Evolutionary conservation across 352 stramenopile species (phyloP).

Genomic region (Hyaloperonospora brassicae): DNA sequence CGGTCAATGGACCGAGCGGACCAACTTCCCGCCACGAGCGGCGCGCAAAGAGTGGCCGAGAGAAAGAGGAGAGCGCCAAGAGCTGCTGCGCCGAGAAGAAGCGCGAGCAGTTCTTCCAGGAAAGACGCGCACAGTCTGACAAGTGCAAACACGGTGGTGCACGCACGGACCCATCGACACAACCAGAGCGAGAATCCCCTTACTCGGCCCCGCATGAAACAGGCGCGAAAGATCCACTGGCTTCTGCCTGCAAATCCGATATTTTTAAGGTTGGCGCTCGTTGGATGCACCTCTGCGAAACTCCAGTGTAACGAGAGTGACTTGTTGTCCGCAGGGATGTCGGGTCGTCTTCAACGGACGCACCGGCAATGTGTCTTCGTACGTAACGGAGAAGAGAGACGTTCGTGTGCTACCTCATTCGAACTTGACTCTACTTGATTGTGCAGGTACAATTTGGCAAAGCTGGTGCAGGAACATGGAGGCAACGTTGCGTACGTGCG

Average conservation of each 20-base stretch:
- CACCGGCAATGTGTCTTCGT: constrained; percentile 79
- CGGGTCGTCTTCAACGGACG: constrained; percentile 74
- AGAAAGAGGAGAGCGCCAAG: constrained; percentile 21
- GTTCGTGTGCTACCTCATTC: not conserved
- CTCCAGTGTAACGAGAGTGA: constrained; percentile 1
- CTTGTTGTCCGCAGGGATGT: constrained; percentile 39
- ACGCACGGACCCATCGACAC: constrained; percentile 1
- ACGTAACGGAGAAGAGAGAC: constrained; percentile 6
- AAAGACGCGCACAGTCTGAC: constrained; percentile 8
- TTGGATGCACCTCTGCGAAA: not conserved
- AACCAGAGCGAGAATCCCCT: constrained; percentile 7
- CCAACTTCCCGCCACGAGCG: constrained; percentile 54
- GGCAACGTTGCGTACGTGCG: constrained; percentile 51
- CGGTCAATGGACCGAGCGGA: constrained; percentile 65
- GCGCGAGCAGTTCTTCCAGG: constrained; percentile 39
- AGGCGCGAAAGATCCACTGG: constrained; percentile 11
- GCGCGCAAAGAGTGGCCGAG: constrained; percentile 28
- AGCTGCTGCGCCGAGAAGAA: constrained; percentile 22
- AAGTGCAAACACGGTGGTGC: constrained; percentile 8
- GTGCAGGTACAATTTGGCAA: constrained; percentile 68
- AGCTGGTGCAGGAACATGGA: constrained; percentile 69
- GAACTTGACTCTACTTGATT: constrained; percentile 2
- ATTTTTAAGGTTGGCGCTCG: constrained; percentile 45
- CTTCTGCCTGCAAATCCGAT: constrained; percentile 10
- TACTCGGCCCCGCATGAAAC: constrained; percentile 2